Conservation (phyloP, 2,329 filamentous ascomycete genomes). For the Graphiopsis chlorocephala region DNA sequence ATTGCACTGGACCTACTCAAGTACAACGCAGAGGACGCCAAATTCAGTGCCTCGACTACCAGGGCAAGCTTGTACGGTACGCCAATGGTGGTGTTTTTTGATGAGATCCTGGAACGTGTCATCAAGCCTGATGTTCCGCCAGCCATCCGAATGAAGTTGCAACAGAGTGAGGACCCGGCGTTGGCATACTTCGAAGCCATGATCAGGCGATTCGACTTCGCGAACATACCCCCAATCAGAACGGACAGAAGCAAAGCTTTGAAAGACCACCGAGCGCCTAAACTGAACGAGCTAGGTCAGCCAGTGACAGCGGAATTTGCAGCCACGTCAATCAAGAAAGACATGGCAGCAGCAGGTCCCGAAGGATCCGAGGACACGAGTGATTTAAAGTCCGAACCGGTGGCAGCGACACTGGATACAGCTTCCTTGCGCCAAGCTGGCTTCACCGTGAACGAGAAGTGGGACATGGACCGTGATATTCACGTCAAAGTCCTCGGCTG, state of each 20-base stretch:
- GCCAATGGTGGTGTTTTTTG: slow-evolving; percentile 7
- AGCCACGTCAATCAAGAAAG: neutral
- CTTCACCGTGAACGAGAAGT: neutral
- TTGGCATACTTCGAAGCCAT: slow-evolving; percentile 4
- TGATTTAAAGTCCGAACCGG: neutral
- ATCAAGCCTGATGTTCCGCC: slow-evolving; percentile 2
- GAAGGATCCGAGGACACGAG: neutral
- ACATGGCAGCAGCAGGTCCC: neutral
- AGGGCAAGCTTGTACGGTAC: neutral
- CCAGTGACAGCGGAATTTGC: neutral
- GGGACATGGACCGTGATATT: slow-evolving; percentile 2
- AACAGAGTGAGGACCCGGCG: neutral
- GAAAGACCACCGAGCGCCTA: neutral
- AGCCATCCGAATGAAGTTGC: neutral
- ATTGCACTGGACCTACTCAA: slow-evolving; percentile 3
- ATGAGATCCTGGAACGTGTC: neutral
- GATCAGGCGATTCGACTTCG: slow-evolving; percentile 6
- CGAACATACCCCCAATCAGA: slow-evolving; percentile 5
- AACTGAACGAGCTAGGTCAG: neutral
- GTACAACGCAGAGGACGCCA: neutral
- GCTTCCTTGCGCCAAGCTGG: slow-evolving; percentile 5
- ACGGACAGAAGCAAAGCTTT: slow-evolving; percentile 5
- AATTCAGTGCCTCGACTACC: too few relatives aligned
- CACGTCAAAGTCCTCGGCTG: slow-evolving; percentile 2
- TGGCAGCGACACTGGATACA: neutral